Evolutionary conservation across 2,329 filamentous ascomycete species (phyloP).

Genomic region (Lithohypha guttulata): DNA sequence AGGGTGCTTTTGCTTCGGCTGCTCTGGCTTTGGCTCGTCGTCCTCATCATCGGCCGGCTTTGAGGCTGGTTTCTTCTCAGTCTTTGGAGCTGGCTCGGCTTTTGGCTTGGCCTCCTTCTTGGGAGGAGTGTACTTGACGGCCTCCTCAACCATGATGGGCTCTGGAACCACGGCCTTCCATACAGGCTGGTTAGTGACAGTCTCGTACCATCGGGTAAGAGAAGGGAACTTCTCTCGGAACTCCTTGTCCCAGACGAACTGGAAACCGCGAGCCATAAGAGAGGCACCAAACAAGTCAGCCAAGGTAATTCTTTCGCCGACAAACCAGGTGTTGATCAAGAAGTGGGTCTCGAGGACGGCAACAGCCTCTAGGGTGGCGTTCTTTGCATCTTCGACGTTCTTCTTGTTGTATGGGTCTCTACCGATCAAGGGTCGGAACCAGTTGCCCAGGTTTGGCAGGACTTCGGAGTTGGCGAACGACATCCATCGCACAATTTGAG

Average conservation of each 20-base stretch:
- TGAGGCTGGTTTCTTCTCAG: constrained; percentile 42
- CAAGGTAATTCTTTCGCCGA: constrained; percentile 93
- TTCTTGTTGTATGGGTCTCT: constrained; percentile 94
- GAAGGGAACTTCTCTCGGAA: constrained; percentile 78
- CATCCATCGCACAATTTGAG: constrained; percentile 96
- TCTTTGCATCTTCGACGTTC: constrained; percentile 69
- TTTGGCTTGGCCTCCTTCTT: constrained; percentile 61
- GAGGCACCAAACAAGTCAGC: constrained; percentile 79
- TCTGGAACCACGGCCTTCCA: constrained; percentile 70
- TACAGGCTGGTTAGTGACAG: constrained; percentile 83
- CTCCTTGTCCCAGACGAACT: constrained; percentile 86
- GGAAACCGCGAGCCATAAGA: constrained; percentile 76
- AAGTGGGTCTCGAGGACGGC: constrained; percentile 77
- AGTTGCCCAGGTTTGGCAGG: constrained; percentile 59
- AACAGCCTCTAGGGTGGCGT: constrained; percentile 57
- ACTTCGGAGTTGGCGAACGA: constrained; percentile 91
- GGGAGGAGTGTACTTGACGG: constrained; percentile 61
- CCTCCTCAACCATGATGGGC: constrained; percentile 70
- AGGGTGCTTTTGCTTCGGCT: constrained; percentile 94
- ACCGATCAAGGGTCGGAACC: constrained; percentile 81
- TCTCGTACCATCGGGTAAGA: constrained; percentile 87
- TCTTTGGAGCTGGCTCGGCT: constrained; percentile 54
- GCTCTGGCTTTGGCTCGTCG: constrained; percentile 47
- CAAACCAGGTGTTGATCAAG: constrained; percentile 86
- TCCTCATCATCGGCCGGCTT: constrained; percentile 45